phyloP scores from a whole-genome alignment of 202 grass and related monocot genomes.

The Sporobolus alterniflorus region DNA sequence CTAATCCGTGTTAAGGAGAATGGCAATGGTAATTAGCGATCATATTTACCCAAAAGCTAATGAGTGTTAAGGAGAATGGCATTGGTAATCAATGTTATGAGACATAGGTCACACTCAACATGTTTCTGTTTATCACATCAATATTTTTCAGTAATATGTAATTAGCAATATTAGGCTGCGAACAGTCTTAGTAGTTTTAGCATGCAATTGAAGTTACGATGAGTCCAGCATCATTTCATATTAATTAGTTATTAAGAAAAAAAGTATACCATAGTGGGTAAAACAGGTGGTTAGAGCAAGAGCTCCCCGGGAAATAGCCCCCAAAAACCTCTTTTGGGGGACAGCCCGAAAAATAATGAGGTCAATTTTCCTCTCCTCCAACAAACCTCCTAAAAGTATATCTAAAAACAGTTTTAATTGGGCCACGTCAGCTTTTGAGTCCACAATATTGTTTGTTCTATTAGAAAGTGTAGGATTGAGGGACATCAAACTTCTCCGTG shows the following conservation, averaged over 20 bases:
- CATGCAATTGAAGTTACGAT: conserved; percentile 2
- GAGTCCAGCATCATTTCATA: not conserved
- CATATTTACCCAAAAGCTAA: no score
- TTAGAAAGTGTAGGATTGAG: no score
- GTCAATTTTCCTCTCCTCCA: no score
- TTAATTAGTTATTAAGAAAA: not conserved
- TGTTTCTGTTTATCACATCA: not conserved
- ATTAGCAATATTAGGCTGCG: not conserved
- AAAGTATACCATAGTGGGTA: not conserved
- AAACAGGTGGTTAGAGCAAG: not conserved
- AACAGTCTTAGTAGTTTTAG: not conserved
- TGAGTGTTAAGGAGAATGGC: not conserved
- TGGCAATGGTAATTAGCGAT: not conserved
- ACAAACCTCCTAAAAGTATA: no score
- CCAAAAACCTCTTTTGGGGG: no score
- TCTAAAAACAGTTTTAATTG: no score
- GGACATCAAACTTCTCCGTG: no score
- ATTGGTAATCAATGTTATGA: not conserved
- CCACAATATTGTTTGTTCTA: no score
- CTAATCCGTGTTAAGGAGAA: not conserved
- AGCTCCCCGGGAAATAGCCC: no score
- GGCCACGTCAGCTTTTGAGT: no score
- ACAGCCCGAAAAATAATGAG: no score
- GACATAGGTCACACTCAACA: not conserved
- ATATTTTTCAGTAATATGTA: conserved; percentile 2